Evolutionary conservation across 164 flowering plant genomes (phyloP).

Genomic region (Aristolochia contorta): DNA sequence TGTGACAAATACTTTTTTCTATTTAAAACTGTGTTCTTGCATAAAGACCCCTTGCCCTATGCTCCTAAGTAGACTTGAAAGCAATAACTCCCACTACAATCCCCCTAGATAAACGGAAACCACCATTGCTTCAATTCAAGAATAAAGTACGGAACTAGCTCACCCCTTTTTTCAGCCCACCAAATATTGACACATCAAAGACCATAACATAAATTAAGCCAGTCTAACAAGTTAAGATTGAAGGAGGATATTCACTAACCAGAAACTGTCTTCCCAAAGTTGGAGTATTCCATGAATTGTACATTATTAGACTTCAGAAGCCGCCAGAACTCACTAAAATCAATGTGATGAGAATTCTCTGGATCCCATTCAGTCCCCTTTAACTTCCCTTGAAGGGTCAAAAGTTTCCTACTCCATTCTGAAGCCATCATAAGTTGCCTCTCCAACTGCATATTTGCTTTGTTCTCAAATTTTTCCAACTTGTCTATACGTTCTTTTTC

Average conservation of each 20-base stretch:
- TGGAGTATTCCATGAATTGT: constrained; percentile 83
- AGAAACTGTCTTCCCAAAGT: constrained; percentile 73
- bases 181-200: background rate
- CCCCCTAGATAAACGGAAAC: too few relatives aligned
- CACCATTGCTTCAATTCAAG: too few relatives aligned
- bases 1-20: too few relatives aligned
- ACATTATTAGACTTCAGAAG: constrained; percentile 77
- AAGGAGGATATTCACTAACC: constrained; percentile 11
- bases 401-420: constrained; percentile 68
- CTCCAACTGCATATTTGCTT: constrained; percentile 75
- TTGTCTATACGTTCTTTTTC: constrained; percentile 62
- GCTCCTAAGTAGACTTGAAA: too few relatives aligned
- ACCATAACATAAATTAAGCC: background rate
- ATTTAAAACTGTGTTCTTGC: too few relatives aligned
- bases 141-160: too few relatives aligned
- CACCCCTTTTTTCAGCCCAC: too few relatives aligned
- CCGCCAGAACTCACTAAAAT: constrained; percentile 68
- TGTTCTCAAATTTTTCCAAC: constrained; percentile 61
- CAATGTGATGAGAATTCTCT: constrained; percentile 64
- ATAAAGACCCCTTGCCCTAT: too few relatives aligned
- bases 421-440: constrained; percentile 93
- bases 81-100: too few relatives aligned
- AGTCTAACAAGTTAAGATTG: background rate
- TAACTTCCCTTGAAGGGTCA: constrained; percentile 68
- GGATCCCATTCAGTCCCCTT: constrained; percentile 97